phyloP scores from a whole-genome alignment of 192 early-diverging fungal species.

The Linderina pennispora region DNA sequence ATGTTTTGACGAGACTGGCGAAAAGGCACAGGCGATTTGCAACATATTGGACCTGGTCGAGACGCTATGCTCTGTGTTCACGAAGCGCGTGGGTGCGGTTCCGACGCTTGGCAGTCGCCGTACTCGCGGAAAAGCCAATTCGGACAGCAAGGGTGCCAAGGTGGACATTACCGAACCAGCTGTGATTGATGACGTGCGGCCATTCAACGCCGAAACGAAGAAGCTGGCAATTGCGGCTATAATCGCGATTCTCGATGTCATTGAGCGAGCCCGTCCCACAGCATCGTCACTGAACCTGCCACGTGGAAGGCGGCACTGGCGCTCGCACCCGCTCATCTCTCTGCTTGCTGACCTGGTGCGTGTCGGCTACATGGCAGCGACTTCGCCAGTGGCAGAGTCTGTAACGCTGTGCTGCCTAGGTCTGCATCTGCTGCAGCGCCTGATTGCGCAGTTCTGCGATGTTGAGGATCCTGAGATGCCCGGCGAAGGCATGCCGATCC shows the following conservation, averaged over 20 bases:
- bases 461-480: slow-evolving; percentile 88
- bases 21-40: background rate
- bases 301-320: slow-evolving; percentile 24
- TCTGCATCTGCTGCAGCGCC: slow-evolving; percentile 66
- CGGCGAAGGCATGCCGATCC: slow-evolving; percentile 56
- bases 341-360: slow-evolving; percentile 81
- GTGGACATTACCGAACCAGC: background rate
- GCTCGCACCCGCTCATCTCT: slow-evolving; percentile 26
- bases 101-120: slow-evolving; percentile 3
- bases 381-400: slow-evolving; percentile 53
- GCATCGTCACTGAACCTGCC: background rate
- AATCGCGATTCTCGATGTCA: slow-evolving; percentile 10
- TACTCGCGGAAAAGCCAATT: too few relatives aligned
- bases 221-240: slow-evolving; percentile 14
- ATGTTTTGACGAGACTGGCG: background rate
- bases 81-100: slow-evolving; percentile 5
- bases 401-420: slow-evolving; percentile 70
- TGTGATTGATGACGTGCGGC: slow-evolving; percentile 1
- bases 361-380: slow-evolving; percentile 84
- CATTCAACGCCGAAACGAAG: slow-evolving; percentile 7
- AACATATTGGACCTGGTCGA: slow-evolving; percentile 5
- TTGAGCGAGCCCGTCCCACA: background rate
- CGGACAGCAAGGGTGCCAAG: background rate
- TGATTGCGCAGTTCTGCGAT: slow-evolving; percentile 67
- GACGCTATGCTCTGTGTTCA: slow-evolving; percentile 26